Conservation (phyloP, 2,329 filamentous ascomycete genomes). For the Ophiostoma fasciatum region DNA sequence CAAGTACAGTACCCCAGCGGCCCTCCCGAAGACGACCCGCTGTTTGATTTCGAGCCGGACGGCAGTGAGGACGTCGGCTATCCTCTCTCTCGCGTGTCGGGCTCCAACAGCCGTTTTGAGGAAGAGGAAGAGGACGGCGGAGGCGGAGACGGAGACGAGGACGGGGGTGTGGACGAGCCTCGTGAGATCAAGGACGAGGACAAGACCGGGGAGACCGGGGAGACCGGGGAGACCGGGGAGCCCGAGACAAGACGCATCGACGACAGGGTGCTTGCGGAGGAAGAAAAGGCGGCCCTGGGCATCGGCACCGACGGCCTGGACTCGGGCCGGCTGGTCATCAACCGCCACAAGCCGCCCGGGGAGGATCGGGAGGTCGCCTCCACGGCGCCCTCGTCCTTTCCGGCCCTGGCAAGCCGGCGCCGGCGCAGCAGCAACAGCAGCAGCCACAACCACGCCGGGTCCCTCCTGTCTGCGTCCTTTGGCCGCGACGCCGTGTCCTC, state of each 20-base stretch:
- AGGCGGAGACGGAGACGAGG: not conserved
- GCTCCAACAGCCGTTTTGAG: conserved; percentile 5
- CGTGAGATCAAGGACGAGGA: not conserved
- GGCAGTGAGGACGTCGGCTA: conserved; percentile 16
- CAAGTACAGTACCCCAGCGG: not conserved
- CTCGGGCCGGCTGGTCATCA: conserved; percentile 1
- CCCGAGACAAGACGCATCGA: too few species aligned
- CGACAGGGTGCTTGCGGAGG: not conserved
- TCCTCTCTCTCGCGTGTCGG: conserved; percentile 7
- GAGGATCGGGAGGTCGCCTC: not conserved
- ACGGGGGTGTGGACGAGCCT: too few species aligned
- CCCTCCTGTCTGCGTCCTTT: too few species aligned
- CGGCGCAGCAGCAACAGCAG: too few species aligned
- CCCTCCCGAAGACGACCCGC: conserved; percentile 7
- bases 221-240: too few species aligned
- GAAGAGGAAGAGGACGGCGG: conserved; percentile 1
- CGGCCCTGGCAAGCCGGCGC: not conserved
- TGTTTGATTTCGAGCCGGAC: conserved; percentile 14
- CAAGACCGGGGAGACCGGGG: too few species aligned
- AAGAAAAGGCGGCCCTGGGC: conserved; percentile 3
- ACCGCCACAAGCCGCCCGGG: not conserved
- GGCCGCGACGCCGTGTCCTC: not conserved
- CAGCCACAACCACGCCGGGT: too few species aligned
- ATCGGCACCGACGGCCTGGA: conserved; percentile 3
- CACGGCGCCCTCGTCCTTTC: not conserved